Conservation (phyloP, 805 yeast genomes). For the Saccharomycodes ludwigii region DNA sequence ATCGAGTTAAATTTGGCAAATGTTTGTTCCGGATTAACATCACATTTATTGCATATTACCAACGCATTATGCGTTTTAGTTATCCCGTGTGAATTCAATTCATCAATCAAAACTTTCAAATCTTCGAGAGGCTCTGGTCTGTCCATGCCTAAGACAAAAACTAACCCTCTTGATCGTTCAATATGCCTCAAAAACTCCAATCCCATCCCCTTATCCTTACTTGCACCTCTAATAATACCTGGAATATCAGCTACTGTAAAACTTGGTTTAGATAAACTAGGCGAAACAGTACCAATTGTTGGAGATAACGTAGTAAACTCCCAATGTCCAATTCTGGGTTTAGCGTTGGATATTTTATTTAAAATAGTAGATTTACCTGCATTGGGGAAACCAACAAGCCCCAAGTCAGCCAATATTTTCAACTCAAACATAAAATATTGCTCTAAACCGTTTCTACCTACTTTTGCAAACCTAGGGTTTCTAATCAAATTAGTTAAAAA, state of each 20-base stretch:
- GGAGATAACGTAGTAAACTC: constrained; percentile 92
- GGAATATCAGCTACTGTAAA: constrained; percentile 97
- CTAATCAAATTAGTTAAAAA: constrained; percentile 73
- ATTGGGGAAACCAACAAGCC: constrained; percentile 90
- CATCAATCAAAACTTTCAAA: constrained; percentile 47
- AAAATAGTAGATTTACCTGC: constrained; percentile 91
- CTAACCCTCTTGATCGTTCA: constrained; percentile 83
- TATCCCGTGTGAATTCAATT: constrained; percentile 53
- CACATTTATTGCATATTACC: constrained; percentile 92
- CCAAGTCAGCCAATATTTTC: constrained; percentile 83
- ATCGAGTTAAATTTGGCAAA: constrained; percentile 33
- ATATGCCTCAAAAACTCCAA: constrained; percentile 83
- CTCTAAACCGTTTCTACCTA: constrained; percentile 61
- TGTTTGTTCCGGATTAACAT: constrained; percentile 29
- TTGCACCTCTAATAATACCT: constrained; percentile 85
- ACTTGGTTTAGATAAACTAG: constrained; percentile 45
- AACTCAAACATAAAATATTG: constrained; percentile 67
- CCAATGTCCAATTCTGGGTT: constrained; percentile 93
- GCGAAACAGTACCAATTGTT: constrained; percentile 73
- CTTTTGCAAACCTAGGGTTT: constrained; percentile 80
- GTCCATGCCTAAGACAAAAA: constrained; percentile 74
- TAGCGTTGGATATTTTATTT: constrained; percentile 77
- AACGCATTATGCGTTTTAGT: constrained; percentile 49
- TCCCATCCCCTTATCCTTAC: constrained; percentile 82
- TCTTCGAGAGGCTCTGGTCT: constrained; percentile 54